Evolutionary conservation across 73 alveolate genomes (phyloP), one percentile per base, ranked within the genome.

Genomic region (Paramecium primaurelia): DNA sequence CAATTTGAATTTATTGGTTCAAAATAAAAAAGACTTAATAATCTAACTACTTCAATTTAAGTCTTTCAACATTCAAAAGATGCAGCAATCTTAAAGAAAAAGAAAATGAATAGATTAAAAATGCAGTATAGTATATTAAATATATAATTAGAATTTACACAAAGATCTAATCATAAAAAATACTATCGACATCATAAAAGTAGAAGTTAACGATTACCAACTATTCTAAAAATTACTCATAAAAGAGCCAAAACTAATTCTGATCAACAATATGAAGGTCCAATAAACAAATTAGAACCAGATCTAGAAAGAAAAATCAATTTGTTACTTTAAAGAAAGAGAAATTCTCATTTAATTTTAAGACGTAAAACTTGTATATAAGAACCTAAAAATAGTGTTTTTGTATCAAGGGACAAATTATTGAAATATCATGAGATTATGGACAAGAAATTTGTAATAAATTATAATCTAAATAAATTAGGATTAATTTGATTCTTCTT

Each of bases 401-500:
- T 28, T 64, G 51, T 32, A 32, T 64, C 51, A 32, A 64, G 11
- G 6, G 84, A 64, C 8, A 26, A 64, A 64, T 64, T 64, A 64
- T 34, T 64, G 6, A 64, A 64, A 28, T 28, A 64, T 64, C 84
- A 64, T 64, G 51, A 64, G 11, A 42, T 34, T 3, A 64, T 64
- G 51, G 49, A 16, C 16, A 64, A 64, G 47, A 64, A 64, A 64
- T 64, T 64, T 28, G 84, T 64, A 64, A 25, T 28, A 32, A 59
- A 7, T 59, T 34, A 8, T 6, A 54, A n/a, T 54, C 69, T 64
- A 14, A 22, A 2, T 11, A 14, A 6, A 25, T 64, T 64, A 64
- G 84, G 84, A 64, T 64, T 64, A 64, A 64, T 64, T 64, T 64
- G 84, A 64, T 64, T 64, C 84, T 32, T 64, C 84, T 32, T 64